phyloP scores from a whole-genome alignment of 2,329 filamentous ascomycete species.

The Aspergillus fumigatiaffinis region DNA sequence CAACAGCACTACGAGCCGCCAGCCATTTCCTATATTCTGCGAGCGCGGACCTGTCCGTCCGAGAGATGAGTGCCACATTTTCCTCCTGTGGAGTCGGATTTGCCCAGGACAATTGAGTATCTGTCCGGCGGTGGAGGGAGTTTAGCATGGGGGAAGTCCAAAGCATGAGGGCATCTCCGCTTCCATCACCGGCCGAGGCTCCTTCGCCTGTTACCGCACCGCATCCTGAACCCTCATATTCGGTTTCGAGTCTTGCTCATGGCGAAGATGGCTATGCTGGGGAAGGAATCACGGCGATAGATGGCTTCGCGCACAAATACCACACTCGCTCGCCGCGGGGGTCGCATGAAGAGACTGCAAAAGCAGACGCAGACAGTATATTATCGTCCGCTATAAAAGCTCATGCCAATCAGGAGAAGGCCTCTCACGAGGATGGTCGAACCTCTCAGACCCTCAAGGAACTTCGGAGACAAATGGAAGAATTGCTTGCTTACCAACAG shows the following conservation, averaged over 20 bases:
- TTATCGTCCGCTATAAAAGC: slow-evolving; percentile 15
- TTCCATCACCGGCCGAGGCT: slow-evolving; percentile 37
- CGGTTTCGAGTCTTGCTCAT: slow-evolving; percentile 17
- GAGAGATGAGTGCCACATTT: slow-evolving; percentile 33
- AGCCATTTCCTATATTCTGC: slow-evolving; percentile 3
- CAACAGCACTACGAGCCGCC: background rate
- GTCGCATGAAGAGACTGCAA: slow-evolving; percentile 17
- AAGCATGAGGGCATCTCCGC: slow-evolving; percentile 38
- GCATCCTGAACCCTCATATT: slow-evolving; percentile 23
- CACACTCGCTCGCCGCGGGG: slow-evolving; percentile 15
- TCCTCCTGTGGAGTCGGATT: slow-evolving; percentile 27
- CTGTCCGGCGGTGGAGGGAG: slow-evolving; percentile 30
- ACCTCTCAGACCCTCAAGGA: slow-evolving; percentile 39
- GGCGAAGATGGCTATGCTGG: slow-evolving; percentile 14
- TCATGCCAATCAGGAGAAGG: slow-evolving; percentile 18
- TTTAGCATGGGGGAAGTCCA: slow-evolving; percentile 34
- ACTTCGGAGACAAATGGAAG: slow-evolving; percentile 41
- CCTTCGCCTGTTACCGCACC: slow-evolving; percentile 27
- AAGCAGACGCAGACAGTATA: slow-evolving; percentile 7
- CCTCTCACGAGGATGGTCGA: slow-evolving; percentile 26
- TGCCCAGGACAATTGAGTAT: slow-evolving; percentile 31
- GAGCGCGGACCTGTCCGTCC: slow-evolving; percentile 23
- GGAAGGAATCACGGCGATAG: slow-evolving; percentile 11
- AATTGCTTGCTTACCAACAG: slow-evolving; percentile 39
- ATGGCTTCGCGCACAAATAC: slow-evolving; percentile 15